Base-by-base conservation (phyloP, 495 filamentous ascomycete genomes). In the Astrothelium subdiscretum region DNA sequence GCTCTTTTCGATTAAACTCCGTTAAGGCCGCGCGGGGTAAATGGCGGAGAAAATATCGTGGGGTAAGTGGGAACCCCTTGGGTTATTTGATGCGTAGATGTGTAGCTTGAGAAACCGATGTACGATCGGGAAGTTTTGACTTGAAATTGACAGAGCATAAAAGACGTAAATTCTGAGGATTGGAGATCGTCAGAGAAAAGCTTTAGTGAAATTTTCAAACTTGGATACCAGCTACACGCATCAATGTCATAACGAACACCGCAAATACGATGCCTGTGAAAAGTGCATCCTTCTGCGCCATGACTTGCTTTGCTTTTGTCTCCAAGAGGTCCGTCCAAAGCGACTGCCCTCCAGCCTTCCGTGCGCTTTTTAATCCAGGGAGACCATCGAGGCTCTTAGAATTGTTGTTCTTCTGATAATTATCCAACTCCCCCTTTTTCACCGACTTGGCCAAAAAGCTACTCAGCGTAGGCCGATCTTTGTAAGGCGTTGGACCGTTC, bases 301-400 rank as follows among this genome's bases (percentile, higher is more conserved):
- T 62, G n/a, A 74, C 58, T 58, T 70, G 71, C 59, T 67, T 72
- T 26, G 63, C 13, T 68, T 73, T 62, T 29, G 68, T 71, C 57
- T 58, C 67, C 44, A 59, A n/a, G 58, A 73, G 60, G 10, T 70
- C 61, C 31, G 68, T n/a, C 70, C 72, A 71, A 29, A 77, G 43
- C 42, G 52, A 64, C 52, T 75, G 64, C 12, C 78, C 77, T 22
- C 59, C 67, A 31, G 65, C 72, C 62, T 70, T 69, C 52, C 75
- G 69, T 29, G 78, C 81, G 2, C 67, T 64, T 35, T 71, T 72
- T 67, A 86, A 66, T 0, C 80, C 79, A 0, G 82, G 77, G 15
- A 83, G 68, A 1, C 80, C 80, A 68, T 85, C 83, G 24, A 84
- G 66, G 62, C 78, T 82, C n/a, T 59, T 62, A 1, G 66, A 59